phyloP scores from a whole-genome alignment of 306 rosid species.

The Pyrus bretschneideri region DNA sequence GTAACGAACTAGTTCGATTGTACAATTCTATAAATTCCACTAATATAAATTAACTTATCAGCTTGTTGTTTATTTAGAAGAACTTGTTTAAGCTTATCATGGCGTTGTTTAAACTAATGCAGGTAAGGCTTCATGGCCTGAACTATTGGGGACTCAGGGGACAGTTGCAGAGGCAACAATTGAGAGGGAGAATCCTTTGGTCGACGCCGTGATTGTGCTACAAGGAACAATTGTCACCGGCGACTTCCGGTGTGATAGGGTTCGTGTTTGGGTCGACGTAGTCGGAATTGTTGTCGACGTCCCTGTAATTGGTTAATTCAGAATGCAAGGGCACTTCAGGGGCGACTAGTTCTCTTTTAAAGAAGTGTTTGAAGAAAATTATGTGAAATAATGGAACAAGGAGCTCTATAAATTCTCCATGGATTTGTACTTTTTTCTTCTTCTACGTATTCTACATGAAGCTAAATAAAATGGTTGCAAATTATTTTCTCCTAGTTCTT shows the following conservation, averaged over 20 bases:
- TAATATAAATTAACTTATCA: too few species aligned
- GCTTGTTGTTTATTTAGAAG: too few species aligned
- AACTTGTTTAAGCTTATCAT: too few species aligned
- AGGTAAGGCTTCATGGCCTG: slow-evolving; percentile 50
- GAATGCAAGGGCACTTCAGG: background rate
- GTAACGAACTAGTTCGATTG: background rate
- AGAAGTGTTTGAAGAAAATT: background rate
- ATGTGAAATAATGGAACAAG: background rate
- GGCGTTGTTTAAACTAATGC: background rate
- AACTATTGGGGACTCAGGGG: slow-evolving; percentile 39
- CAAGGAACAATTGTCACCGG: slow-evolving; percentile 22
- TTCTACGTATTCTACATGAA: background rate
- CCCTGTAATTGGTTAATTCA: slow-evolving; percentile 33
- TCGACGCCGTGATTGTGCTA: background rate
- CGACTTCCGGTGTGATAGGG: slow-evolving; percentile 47
- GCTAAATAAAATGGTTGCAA: background rate
- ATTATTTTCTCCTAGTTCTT: too few species aligned
- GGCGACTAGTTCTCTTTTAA: background rate
- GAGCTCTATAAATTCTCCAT: background rate
- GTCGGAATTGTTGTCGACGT: slow-evolving; percentile 20
- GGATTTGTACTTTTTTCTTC: background rate
- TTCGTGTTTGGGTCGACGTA: slow-evolving; percentile 37
- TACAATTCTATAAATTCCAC: background rate
- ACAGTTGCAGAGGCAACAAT: slow-evolving; percentile 28
- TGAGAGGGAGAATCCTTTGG: slow-evolving; percentile 30